phyloP scores from a whole-genome alignment of 2,329 filamentous ascomycete genomes.

The Neofusicoccum ribis region DNA sequence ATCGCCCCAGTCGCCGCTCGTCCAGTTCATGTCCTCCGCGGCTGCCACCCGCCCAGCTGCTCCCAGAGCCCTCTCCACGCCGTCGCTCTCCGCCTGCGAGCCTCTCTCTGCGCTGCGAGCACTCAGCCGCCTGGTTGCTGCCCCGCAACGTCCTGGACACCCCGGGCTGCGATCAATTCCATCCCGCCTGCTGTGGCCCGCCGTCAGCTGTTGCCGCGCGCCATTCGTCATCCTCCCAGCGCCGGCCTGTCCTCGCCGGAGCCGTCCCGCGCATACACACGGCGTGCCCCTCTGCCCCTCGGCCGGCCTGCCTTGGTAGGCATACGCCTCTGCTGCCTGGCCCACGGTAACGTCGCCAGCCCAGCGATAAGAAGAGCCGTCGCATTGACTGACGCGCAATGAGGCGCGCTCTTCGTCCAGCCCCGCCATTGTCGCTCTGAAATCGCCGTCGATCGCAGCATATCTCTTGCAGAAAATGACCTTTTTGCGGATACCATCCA shows the following conservation, averaged over 20 bases:
- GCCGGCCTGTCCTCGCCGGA: background rate
- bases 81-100: background rate
- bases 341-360: background rate
- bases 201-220: background rate
- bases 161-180: constrained; percentile 10
- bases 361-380: constrained; percentile 2
- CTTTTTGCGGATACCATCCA: background rate
- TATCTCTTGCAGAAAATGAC: constrained; percentile 9
- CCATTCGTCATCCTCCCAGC: background rate
- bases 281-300: constrained; percentile 4
- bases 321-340: constrained; percentile 2
- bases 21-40: constrained; percentile 7
- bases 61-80: background rate
- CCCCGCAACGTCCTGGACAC: background rate
- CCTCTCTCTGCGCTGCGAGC: background rate
- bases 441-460: background rate
- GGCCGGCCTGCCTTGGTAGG: background rate
- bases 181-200: background rate
- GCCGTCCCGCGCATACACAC: constrained; percentile 9
- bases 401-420: background rate
- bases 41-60: background rate
- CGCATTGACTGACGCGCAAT: constrained; percentile 2
- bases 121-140: background rate
- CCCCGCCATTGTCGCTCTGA: background rate
- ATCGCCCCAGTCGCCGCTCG: constrained; percentile 7